These are phyloP conservation scores for Mycena rebaudengoi DNA, from an alignment of 768 basidiomycete species.

Conservation along the genomic window DNA sequence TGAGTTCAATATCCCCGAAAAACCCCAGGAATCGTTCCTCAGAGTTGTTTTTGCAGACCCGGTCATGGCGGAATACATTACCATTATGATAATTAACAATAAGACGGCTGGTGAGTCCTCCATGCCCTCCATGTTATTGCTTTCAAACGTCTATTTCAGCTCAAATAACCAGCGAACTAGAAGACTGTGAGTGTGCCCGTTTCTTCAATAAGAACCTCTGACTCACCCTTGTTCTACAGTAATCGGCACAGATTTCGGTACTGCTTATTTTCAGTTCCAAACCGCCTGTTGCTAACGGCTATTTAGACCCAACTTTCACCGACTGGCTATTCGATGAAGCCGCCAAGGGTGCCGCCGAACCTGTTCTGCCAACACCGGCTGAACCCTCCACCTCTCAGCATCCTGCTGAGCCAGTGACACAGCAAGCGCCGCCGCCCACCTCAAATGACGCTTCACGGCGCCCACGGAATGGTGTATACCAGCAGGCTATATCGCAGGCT, in stretches of 20 bases:
- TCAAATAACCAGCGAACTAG: slow-evolving; percentile 88
- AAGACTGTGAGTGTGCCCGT: slow-evolving; percentile 66
- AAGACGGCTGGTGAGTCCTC: slow-evolving; percentile 74
- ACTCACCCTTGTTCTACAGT: slow-evolving; percentile 41
- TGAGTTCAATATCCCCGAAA: slow-evolving; percentile 41
- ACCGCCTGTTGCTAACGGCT: slow-evolving; percentile 25
- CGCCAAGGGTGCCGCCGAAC: slow-evolving; percentile 69
- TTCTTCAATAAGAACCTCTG: background rate
- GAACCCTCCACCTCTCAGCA: slow-evolving; percentile 46
- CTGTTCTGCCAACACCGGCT: slow-evolving; percentile 50
- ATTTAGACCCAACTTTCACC: slow-evolving; percentile 80
- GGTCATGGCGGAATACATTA: slow-evolving; percentile 95
- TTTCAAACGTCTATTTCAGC: slow-evolving; percentile 49
- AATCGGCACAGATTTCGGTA: slow-evolving; percentile 87
- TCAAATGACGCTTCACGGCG: slow-evolving; percentile 40
- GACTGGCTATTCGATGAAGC: slow-evolving; percentile 90
- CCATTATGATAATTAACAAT: slow-evolving; percentile 94
- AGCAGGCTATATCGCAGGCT: slow-evolving; percentile 77
- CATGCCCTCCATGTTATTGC: background rate
- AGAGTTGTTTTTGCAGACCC: slow-evolving; percentile 59
- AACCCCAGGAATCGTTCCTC: slow-evolving; percentile 9
- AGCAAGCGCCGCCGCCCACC: slow-evolving; percentile 16
- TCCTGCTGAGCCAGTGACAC: slow-evolving; percentile 33
- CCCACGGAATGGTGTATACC: slow-evolving; percentile 69
- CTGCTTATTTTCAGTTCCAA: slow-evolving; percentile 29